Conservation (phyloP, 805 yeast species). For the Metschnikowia santaceciliae region DNA sequence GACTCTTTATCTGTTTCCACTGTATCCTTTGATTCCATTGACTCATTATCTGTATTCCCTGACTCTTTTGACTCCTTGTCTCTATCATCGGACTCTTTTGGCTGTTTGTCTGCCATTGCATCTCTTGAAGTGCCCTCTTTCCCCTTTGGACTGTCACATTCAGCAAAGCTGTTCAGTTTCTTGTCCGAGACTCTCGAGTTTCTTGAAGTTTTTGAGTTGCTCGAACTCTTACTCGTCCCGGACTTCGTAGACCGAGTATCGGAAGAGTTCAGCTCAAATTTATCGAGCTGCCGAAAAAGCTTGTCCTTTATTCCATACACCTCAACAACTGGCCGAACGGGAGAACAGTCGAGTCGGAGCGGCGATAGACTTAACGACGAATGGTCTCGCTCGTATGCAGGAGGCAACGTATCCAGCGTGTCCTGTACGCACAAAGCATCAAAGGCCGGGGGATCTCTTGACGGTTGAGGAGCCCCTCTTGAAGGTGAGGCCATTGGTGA, state of each 20-base stretch:
- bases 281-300: constrained; percentile 13
- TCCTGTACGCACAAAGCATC: constrained; percentile 5
- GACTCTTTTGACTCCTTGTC: no score
- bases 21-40: no score
- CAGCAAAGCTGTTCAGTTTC: no score
- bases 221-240: neutral
- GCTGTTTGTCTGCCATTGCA: no score
- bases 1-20: neutral
- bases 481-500: constrained; percentile 13
- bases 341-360: constrained; percentile 9
- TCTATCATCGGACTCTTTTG: no score
- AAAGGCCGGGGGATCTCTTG: constrained; percentile 16
- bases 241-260: neutral
- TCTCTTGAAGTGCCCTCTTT: no score
- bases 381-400: constrained; percentile 11
- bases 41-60: no score
- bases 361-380: constrained; percentile 12
- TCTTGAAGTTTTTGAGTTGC: neutral
- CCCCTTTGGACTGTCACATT: no score
- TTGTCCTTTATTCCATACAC: constrained; percentile 9
- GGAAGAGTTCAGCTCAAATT: neutral
- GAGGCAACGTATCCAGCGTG: constrained; percentile 15
- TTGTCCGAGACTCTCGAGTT: neutral
- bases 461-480: constrained; percentile 8
- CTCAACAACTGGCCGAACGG: neutral